A percentile compares a stretch with the other conserved stretches of the same genome.
Evolutionary conservation across 495 filamentous ascomycete genomes (phyloP).

Genomic region (Massariosphaeria phaeospora): DNA sequence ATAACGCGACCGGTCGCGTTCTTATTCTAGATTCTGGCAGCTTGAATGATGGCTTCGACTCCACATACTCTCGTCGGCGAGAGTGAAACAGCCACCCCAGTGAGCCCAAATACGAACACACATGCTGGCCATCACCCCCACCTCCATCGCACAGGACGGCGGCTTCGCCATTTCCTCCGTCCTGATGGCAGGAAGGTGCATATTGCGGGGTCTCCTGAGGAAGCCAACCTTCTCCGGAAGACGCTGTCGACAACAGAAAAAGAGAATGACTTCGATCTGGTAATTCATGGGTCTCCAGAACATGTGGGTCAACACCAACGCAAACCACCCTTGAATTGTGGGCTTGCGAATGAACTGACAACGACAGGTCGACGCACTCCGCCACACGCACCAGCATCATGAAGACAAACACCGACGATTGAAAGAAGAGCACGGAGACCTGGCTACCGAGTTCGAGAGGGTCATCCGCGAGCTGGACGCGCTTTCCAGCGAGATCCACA

Average conservation of each 20-base stretch:
- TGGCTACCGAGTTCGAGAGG: constrained; percentile 51
- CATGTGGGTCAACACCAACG: constrained; percentile 37
- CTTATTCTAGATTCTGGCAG: no score
- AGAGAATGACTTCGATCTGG: constrained; percentile 48
- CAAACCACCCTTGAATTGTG: background rate
- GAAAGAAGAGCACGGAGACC: constrained; percentile 42
- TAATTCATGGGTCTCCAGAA: constrained; percentile 51
- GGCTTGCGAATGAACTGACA: constrained; percentile 2
- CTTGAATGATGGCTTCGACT: constrained; percentile 16
- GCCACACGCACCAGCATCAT: constrained; percentile 48
- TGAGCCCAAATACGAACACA: background rate
- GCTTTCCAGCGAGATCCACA: constrained; percentile 49
- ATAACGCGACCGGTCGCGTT: no score
- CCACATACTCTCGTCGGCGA: constrained; percentile 18
- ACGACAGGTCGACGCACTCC: constrained; percentile 42
- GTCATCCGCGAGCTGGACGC: constrained; percentile 47
- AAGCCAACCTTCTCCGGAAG: constrained; percentile 43
- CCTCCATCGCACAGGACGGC: constrained; percentile 32
- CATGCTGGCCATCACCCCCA: constrained; percentile 13
- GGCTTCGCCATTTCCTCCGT: constrained; percentile 48
- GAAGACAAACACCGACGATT: constrained; percentile 43
- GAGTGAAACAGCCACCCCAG: background rate
- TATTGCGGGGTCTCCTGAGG: constrained; percentile 51
- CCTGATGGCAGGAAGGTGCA: constrained; percentile 53
- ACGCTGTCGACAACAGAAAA: constrained; percentile 40